These are phyloP conservation scores for Nitzschia inconspicua DNA, from an alignment of 108 stramenopile genomes.

Conservation along the genomic window DNA sequence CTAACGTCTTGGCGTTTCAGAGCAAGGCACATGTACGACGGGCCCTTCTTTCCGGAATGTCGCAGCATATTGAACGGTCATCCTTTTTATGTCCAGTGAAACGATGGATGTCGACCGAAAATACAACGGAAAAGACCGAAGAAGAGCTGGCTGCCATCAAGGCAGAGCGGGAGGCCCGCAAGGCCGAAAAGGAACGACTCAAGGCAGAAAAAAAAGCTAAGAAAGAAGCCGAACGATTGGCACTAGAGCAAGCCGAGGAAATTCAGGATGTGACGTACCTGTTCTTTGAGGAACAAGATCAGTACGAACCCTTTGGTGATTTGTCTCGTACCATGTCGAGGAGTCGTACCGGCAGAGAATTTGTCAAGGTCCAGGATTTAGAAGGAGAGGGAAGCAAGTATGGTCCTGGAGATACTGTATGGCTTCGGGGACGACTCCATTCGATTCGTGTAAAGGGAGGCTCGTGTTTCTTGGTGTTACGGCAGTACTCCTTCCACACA, in stretches of 20 bases:
- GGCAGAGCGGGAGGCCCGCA: slow-evolving; percentile 69
- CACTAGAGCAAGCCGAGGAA: slow-evolving; percentile 55
- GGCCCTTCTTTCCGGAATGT: neutral
- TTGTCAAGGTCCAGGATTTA: slow-evolving; percentile 56
- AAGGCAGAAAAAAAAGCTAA: slow-evolving; percentile 83
- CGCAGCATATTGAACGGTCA: neutral
- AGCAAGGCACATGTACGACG: neutral
- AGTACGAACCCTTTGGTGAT: slow-evolving; percentile 70
- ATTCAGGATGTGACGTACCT: slow-evolving; percentile 76
- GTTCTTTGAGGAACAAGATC: slow-evolving; percentile 57
- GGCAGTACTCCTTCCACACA: slow-evolving; percentile 89
- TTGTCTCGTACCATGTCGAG: slow-evolving; percentile 71
- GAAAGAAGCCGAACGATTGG: slow-evolving; percentile 62
- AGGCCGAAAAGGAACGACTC: slow-evolving; percentile 78
- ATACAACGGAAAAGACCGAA: slow-evolving; percentile 59
- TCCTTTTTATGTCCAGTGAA: neutral
- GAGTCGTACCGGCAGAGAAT: slow-evolving; percentile 65
- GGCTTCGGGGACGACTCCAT: slow-evolving; percentile 89
- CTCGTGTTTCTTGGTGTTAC: slow-evolving; percentile 91
- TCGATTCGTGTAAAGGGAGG: slow-evolving; percentile 96
- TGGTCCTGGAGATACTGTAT: slow-evolving; percentile 66
- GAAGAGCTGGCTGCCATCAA: slow-evolving; percentile 74
- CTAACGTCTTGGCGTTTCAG: neutral
- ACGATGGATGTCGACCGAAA: slow-evolving; percentile 17
- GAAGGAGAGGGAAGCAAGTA: slow-evolving; percentile 41